Conservation (phyloP, 1,284 basidiomycete species). For the Termitomyces sp. region DNA sequence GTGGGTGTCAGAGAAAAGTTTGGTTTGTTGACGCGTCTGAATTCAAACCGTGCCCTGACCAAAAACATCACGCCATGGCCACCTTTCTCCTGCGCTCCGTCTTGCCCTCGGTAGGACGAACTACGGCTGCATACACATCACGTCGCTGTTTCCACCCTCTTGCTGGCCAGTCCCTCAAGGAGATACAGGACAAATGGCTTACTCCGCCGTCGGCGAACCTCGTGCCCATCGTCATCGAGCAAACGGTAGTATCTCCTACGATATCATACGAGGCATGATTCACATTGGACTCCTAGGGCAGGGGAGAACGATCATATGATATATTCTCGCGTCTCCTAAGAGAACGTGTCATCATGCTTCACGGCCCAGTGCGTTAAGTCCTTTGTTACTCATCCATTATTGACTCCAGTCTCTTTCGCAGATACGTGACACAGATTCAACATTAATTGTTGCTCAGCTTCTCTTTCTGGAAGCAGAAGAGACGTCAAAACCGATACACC, state of each 20-base stretch:
- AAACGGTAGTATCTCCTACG: constrained; percentile 60
- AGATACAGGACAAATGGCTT: constrained; percentile 31
- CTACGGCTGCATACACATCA: constrained; percentile 12
- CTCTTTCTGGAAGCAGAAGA: constrained; percentile 94
- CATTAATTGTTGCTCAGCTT: constrained; percentile 82
- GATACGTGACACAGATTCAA: constrained; percentile 83
- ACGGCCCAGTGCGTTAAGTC: constrained; percentile 67
- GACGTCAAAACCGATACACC: constrained; percentile 83
- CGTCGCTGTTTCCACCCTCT: constrained; percentile 46
- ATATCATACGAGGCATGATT: not conserved
- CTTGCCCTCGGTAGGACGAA: constrained; percentile 16
- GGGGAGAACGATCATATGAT: constrained; percentile 91
- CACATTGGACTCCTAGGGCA: constrained; percentile 49
- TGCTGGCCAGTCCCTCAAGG: constrained; percentile 33
- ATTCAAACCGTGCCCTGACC: constrained; percentile 1
- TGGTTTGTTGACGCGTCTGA: constrained; percentile 32
- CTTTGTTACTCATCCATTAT: constrained; percentile 8
- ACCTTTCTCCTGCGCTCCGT: constrained; percentile 16
- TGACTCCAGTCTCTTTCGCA: constrained; percentile 27
- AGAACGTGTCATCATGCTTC: constrained; percentile 90
- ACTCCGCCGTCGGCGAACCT: constrained; percentile 49
- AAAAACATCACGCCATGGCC: constrained; percentile 15
- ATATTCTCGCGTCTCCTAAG: constrained; percentile 88
- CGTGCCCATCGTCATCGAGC: constrained; percentile 90
- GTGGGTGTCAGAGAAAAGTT: constrained; percentile 16